These are phyloP conservation scores for Aspergillus incahuasiensis DNA, from an alignment of 495 filamentous ascomycete species.

Conservation along the genomic window DNA sequence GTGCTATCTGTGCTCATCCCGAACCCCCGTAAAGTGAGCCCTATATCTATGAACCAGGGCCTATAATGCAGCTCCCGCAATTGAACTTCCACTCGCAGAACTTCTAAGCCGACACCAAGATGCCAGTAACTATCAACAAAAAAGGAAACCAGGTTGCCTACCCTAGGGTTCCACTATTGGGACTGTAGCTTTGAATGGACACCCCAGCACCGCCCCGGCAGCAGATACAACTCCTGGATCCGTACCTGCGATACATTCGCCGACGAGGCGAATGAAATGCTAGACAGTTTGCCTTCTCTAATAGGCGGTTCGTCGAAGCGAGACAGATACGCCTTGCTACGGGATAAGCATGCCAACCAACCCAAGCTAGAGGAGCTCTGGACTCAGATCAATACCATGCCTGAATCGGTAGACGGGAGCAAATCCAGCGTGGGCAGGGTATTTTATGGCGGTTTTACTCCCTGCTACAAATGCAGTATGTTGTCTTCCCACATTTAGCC, in stretches of 20 bases:
- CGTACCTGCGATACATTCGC: slow-evolving; percentile 65
- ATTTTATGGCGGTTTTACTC: slow-evolving; percentile 65
- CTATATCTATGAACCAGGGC: too few relatives aligned
- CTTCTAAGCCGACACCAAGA: background rate
- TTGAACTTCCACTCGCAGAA: too few relatives aligned
- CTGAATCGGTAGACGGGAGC: slow-evolving; percentile 76
- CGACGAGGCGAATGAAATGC: slow-evolving; percentile 53
- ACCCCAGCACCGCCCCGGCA: slow-evolving; percentile 52
- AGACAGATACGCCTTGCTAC: slow-evolving; percentile 61
- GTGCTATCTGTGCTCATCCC: background rate
- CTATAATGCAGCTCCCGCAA: too few relatives aligned
- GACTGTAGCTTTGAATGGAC: slow-evolving; percentile 69
- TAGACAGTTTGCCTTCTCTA: slow-evolving; percentile 51
- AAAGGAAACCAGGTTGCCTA: slow-evolving; percentile 14
- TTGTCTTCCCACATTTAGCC: too few relatives aligned
- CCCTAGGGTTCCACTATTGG: slow-evolving; percentile 58
- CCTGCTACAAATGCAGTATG: slow-evolving; percentile 51
- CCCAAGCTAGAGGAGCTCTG: slow-evolving; percentile 57
- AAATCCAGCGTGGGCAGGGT: slow-evolving; percentile 58
- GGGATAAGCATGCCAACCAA: slow-evolving; percentile 52
- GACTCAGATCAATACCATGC: slow-evolving; percentile 65
- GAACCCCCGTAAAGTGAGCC: background rate
- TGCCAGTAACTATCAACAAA: slow-evolving; percentile 1
- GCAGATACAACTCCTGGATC: slow-evolving; percentile 53
- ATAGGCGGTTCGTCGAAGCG: slow-evolving; percentile 27